phyloP scores from a whole-genome alignment of 495 filamentous ascomycete genomes.

The Xylaria venustula region DNA sequence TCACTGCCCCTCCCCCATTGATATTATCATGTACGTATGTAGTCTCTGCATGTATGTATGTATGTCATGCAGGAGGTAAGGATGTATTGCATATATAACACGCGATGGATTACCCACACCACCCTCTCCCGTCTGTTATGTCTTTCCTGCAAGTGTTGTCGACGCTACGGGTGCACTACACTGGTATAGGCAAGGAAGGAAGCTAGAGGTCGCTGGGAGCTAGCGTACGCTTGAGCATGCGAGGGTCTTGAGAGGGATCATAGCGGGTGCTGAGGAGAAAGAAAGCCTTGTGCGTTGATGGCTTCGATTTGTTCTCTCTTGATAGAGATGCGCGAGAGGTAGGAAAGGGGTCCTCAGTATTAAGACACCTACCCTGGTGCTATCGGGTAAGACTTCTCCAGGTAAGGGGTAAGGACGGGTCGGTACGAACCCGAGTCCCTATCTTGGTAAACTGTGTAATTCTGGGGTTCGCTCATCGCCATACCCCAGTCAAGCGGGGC shows the following conservation, averaged over 20 bases:
- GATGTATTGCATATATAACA: slow-evolving; percentile 11
- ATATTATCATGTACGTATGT: not conserved
- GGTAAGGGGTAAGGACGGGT: too few species aligned
- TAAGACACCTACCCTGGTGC: too few species aligned
- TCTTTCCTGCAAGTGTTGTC: not conserved
- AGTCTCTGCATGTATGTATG: slow-evolving; percentile 1
- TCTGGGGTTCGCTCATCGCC: too few species aligned
- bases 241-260: not conserved
- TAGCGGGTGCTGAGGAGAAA: not conserved
- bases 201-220: too few species aligned
- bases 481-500: not conserved
- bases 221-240: too few species aligned
- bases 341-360: too few species aligned
- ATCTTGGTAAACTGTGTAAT: not conserved
- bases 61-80: slow-evolving; percentile 13
- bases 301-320: too few species aligned
- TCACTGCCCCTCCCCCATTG: too few species aligned
- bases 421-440: not conserved
- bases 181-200: too few species aligned
- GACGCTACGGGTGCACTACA: too few species aligned
- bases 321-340: not conserved
- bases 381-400: not conserved
- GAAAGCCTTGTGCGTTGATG: not conserved
- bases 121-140: not conserved
- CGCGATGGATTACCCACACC: slow-evolving; percentile 3